Conservation (phyloP, 495 filamentous ascomycete species). For the Cairneyella variabilis region DNA sequence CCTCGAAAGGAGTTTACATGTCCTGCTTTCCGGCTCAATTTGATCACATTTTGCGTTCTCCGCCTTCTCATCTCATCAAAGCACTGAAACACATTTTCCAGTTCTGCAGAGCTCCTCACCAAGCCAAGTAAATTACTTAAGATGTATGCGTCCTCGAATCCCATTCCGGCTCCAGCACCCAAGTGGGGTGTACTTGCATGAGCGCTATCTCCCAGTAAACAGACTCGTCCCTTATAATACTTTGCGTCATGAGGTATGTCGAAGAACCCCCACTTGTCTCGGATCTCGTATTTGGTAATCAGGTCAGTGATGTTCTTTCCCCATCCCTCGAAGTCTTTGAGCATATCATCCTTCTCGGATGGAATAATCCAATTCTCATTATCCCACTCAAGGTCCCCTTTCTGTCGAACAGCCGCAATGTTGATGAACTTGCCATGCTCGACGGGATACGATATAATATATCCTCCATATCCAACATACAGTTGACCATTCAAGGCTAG, state of each 20-base stretch:
- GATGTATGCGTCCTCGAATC: constrained; percentile 19
- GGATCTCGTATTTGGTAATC: constrained; percentile 26
- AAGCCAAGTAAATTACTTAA: constrained; percentile 15
- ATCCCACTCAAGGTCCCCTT: constrained; percentile 9
- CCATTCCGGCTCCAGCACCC: constrained; percentile 37
- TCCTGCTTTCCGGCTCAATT: constrained; percentile 13
- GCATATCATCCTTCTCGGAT: constrained; percentile 12
- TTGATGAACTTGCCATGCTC: constrained; percentile 17
- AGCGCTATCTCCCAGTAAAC: constrained; percentile 40
- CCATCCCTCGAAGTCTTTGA: constrained; percentile 17
- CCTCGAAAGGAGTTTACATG: constrained; percentile 6
- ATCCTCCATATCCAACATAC: constrained; percentile 13
- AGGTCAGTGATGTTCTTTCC: constrained; percentile 19
- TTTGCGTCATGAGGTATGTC: constrained; percentile 8
- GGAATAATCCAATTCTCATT: constrained; percentile 19
- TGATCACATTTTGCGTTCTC: constrained; percentile 13
- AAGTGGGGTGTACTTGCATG: constrained; percentile 39
- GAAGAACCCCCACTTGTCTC: constrained; percentile 17
- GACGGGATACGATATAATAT: constrained; percentile 17
- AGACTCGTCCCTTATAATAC: constrained; percentile 29
- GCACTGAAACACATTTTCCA: constrained; percentile 5
- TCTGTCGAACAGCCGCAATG: constrained; percentile 12
- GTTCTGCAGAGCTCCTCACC: background rate
- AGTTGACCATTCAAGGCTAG: constrained; percentile 13
- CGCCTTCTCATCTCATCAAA: constrained; percentile 11